A percentile compares a stretch with the other conserved stretches of the same genome.
Conservation (phyloP, 2,329 filamentous ascomycete genomes). For the Xylaria sp. region DNA sequence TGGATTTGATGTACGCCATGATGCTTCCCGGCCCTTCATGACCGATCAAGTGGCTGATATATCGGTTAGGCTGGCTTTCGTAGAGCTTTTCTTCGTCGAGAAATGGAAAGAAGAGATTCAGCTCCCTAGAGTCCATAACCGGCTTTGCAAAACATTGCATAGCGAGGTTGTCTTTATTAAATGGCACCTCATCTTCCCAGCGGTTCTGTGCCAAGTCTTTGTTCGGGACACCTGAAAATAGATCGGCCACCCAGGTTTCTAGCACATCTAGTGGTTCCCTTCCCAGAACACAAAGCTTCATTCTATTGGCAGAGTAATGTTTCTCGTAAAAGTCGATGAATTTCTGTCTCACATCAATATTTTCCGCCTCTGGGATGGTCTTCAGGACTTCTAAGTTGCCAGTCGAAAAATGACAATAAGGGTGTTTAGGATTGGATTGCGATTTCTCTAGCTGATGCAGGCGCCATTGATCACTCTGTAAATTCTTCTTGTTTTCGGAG, state of each 20-base stretch:
- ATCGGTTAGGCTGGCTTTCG: slow-evolving; percentile 83
- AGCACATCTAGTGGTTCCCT: slow-evolving; percentile 83
- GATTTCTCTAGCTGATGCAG: slow-evolving; percentile 88
- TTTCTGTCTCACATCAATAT: slow-evolving; percentile 86
- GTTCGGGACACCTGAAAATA: slow-evolving; percentile 84
- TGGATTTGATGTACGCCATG: slow-evolving; percentile 87
- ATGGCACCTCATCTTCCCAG: slow-evolving; percentile 64
- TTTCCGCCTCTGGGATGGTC: slow-evolving; percentile 79
- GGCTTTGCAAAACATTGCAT: slow-evolving; percentile 88
- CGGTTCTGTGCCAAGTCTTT: slow-evolving; percentile 75
- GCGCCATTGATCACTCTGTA: slow-evolving; percentile 90
- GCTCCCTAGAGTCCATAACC: slow-evolving; percentile 84
- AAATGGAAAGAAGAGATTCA: slow-evolving; percentile 86
- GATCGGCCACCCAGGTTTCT: slow-evolving; percentile 83
- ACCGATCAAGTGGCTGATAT: slow-evolving; percentile 88
- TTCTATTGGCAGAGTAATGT: slow-evolving; percentile 91
- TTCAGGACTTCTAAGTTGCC: slow-evolving; percentile 89
- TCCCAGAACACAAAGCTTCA: slow-evolving; percentile 90
- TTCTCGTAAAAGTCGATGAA: slow-evolving; percentile 92
- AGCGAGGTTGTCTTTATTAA: slow-evolving; percentile 60
- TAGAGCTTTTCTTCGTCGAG: slow-evolving; percentile 83
- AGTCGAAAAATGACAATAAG: slow-evolving; percentile 91
- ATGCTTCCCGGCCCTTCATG: slow-evolving; percentile 94
- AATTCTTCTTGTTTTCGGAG: slow-evolving; percentile 97
- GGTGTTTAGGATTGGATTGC: slow-evolving; percentile 86